These are phyloP conservation scores for Xylariaceae sp. DNA, from an alignment of 2,329 filamentous ascomycete genomes.

Conservation along the genomic window DNA sequence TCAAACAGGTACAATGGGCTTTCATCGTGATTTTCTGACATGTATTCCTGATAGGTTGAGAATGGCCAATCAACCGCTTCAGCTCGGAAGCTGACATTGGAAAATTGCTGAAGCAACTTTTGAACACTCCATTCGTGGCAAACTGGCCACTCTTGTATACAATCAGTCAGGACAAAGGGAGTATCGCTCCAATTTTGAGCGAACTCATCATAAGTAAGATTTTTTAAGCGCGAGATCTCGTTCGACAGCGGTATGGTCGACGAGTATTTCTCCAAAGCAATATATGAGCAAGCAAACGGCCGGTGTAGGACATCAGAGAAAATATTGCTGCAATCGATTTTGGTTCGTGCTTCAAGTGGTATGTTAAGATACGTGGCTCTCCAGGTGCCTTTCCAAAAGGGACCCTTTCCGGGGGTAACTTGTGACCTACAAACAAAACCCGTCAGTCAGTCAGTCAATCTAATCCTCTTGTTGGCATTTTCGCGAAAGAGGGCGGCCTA, in stretches of 20 bases:
- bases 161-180: slow-evolving; percentile 86
- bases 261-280: slow-evolving; percentile 70
- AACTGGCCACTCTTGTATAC: slow-evolving; percentile 82
- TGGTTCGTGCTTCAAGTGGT: slow-evolving; percentile 55
- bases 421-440: slow-evolving; percentile 40
- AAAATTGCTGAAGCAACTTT: slow-evolving; percentile 69
- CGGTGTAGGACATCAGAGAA: slow-evolving; percentile 91
- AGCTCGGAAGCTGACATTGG: slow-evolving; percentile 76
- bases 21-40: slow-evolving; percentile 81
- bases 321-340: slow-evolving; percentile 75
- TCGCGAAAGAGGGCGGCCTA: background rate
- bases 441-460: slow-evolving; percentile 9
- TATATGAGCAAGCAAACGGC: slow-evolving; percentile 87
- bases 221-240: slow-evolving; percentile 71
- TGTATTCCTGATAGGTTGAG: slow-evolving; percentile 80
- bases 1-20: slow-evolving; percentile 94
- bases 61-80: slow-evolving; percentile 95
- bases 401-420: slow-evolving; percentile 45
- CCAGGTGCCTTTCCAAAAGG: slow-evolving; percentile 84
- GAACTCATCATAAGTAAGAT: slow-evolving; percentile 77
- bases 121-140: slow-evolving; percentile 76
- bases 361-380: slow-evolving; percentile 76
- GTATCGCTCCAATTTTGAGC: slow-evolving; percentile 75
- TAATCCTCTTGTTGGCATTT: background rate
- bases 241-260: slow-evolving; percentile 76